Conservation (phyloP, 2,329 filamentous ascomycete species). For the Claviceps citrina region DNA sequence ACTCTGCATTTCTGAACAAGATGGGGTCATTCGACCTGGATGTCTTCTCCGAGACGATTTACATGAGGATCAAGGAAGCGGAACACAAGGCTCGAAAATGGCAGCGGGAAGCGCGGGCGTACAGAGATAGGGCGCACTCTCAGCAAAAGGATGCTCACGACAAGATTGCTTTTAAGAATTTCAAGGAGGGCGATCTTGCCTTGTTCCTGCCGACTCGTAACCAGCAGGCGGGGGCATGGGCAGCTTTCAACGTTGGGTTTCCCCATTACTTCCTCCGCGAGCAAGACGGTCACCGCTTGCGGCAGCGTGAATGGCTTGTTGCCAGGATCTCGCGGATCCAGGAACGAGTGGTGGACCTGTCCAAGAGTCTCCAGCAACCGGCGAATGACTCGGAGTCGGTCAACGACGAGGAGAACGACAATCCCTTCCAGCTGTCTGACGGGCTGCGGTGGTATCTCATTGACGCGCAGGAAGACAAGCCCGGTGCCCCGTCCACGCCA, state of each 20-base stretch:
- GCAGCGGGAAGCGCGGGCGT: constrained; percentile 73
- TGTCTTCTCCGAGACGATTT: constrained; percentile 67
- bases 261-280: constrained; percentile 95
- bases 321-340: constrained; percentile 84
- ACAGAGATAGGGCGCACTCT: constrained; percentile 71
- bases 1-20: constrained; percentile 56
- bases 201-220: constrained; percentile 89
- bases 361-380: constrained; percentile 48
- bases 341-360: constrained; percentile 84
- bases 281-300: constrained; percentile 73
- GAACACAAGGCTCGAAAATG: constrained; percentile 88
- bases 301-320: constrained; percentile 70
- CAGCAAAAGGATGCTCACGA: constrained; percentile 77
- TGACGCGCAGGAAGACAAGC: constrained; percentile 84
- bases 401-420: constrained; percentile 67
- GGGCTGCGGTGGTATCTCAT: constrained; percentile 92
- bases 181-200: constrained; percentile 91
- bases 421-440: constrained; percentile 91
- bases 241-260: constrained; percentile 93
- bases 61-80: constrained; percentile 81
- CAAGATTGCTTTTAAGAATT: constrained; percentile 89
- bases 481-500: constrained; percentile 79
- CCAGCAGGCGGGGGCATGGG: constrained; percentile 89
- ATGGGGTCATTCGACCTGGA: constrained; percentile 72
- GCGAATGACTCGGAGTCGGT: constrained; percentile 33